Base-by-base conservation (phyloP, 768 basidiomycete genomes). In the Naganishia friedmannii region DNA sequence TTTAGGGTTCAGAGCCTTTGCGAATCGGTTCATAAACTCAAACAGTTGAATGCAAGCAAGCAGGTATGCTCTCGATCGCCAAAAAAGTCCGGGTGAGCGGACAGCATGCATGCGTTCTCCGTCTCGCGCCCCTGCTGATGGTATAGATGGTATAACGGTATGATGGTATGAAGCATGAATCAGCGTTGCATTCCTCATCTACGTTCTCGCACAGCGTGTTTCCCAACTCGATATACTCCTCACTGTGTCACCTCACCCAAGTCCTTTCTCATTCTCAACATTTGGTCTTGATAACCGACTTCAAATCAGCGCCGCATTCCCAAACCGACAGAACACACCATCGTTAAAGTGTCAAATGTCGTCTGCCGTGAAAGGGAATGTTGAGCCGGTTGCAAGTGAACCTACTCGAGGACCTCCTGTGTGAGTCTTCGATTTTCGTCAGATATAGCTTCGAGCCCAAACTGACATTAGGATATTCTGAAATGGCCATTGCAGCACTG, bases 351-450 rank as follows among this genome's bases (percentile, higher is more conserved):
- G 4, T 13, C n/a, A 17, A 45, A 63, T 63, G 60, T 63, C 60
- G 28, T 42, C 21, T 28, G 29, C 39, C 60, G 60, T n/a, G 39
- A 63, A 63, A n/a, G 39, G 60, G 37, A 26, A 63, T 23, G 42
- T 63, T 28, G 39, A 63, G 60, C 60, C 60, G 26, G 60, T 63
- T 28, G 60, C 39, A 4, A 42, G 42, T 63, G 60, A 63, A 19
- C 60, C 60, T 7, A 63, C 37, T 26, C 39, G 42, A 15, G 60
- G 60, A 45, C 60, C 60, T 63, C 39, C 60, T 45, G 23, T 45
- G 60, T 63, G 39, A 63, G 60, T 63, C 7, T 10, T 29, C 9
- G n/a, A n/a, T n/a, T n/a, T n/a, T n/a, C n/a, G n/a, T n/a, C n/a
- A n/a, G 39, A 23, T 3, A 28, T 6, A 28, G 13, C 10, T 19